These are phyloP conservation scores for Cytidiella melzeri DNA, from an alignment of 768 basidiomycete species.

Conservation along the genomic window DNA sequence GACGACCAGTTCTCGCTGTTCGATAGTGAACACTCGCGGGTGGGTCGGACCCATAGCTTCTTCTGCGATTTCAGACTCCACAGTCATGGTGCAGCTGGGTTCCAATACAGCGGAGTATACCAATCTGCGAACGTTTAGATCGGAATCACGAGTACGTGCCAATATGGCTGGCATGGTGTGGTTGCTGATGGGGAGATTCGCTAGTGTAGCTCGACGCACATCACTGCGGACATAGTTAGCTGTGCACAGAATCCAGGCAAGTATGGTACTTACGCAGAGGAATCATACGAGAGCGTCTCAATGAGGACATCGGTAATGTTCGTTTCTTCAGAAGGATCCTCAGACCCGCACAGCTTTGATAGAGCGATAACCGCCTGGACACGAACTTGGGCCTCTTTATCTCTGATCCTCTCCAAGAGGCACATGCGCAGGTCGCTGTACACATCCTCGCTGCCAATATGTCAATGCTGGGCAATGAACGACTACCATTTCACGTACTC, in stretches of 20 bases:
- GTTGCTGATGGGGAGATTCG: conserved; percentile 57
- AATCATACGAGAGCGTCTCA: conserved; percentile 63
- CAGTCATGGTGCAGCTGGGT: conserved; percentile 31
- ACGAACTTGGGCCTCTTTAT: conserved; percentile 75
- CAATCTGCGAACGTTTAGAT: conserved; percentile 64
- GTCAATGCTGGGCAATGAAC: not conserved
- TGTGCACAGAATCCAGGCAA: not conserved
- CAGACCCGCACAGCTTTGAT: conserved; percentile 67
- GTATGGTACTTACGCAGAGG: conserved; percentile 55
- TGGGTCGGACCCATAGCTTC: conserved; percentile 42
- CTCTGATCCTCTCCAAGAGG: conserved; percentile 66
- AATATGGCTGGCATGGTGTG: conserved; percentile 62
- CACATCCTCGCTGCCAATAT: conserved; percentile 58
- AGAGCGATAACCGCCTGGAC: conserved; percentile 77
- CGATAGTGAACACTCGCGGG: conserved; percentile 57
- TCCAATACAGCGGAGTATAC: conserved; percentile 60
- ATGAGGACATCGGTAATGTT: conserved; percentile 56
- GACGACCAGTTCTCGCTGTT: conserved; percentile 73
- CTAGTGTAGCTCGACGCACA: conserved; percentile 74
- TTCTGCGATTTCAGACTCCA: conserved; percentile 13
- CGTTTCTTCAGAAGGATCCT: conserved; percentile 56
- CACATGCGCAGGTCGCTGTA: conserved; percentile 55
- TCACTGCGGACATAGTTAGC: conserved; percentile 44
- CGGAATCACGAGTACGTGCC: conserved; percentile 73
- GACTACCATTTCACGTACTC: conserved; percentile 50